Conservation (phyloP, 768 basidiomycete species). For the Suillus tomentosus region DNA sequence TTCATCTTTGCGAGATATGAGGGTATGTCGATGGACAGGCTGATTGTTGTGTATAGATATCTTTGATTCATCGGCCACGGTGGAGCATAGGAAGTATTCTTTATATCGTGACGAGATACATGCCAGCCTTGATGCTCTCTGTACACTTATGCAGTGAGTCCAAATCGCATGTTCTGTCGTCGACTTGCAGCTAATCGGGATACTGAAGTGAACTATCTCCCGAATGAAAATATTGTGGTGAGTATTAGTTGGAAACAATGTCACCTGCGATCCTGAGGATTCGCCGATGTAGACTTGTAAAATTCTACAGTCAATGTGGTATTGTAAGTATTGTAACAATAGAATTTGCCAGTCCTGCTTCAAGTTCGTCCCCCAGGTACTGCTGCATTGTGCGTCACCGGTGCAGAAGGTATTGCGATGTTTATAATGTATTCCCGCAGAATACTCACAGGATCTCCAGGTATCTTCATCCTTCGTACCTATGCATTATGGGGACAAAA, state of each 20-base stretch:
- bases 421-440: not conserved
- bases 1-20: not conserved
- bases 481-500: conserved; percentile 4
- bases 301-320: not conserved
- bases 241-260: not conserved
- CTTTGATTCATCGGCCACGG: not conserved
- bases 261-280: not conserved
- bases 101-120: not conserved
- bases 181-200: not conserved
- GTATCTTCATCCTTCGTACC: conserved; percentile 1
- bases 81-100: not conserved
- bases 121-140: not conserved
- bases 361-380: not conserved
- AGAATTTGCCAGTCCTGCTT: not conserved
- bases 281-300: not conserved
- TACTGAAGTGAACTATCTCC: conserved; percentile 6
- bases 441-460: not conserved
- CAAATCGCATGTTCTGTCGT: not conserved
- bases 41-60: not conserved
- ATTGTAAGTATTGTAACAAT: not conserved
- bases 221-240: not conserved
- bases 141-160: not conserved
- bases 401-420: not conserved
- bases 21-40: not conserved
- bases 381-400: not conserved